phyloP scores from a whole-genome alignment of 1,139 yeast species.

The Lodderomyces jiufengensis region DNA sequence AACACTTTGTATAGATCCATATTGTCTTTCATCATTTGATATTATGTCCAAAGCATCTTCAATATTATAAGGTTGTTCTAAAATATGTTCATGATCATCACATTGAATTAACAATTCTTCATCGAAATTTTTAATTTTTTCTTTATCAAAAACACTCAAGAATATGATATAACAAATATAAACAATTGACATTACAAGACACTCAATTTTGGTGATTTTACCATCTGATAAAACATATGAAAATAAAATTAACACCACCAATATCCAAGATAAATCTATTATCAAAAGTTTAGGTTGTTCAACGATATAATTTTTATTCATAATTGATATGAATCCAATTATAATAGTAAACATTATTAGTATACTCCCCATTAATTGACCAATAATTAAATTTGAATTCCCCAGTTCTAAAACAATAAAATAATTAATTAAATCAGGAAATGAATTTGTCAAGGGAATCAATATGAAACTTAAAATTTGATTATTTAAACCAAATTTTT shows the following conservation, averaged over 20 bases:
- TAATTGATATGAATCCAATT: constrained; percentile 31
- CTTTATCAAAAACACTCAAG: constrained; percentile 22
- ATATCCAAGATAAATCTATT: constrained; percentile 33
- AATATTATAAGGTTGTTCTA: constrained; percentile 20
- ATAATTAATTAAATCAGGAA: constrained; percentile 40
- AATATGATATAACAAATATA: constrained; percentile 36
- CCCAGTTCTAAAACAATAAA: constrained; percentile 29
- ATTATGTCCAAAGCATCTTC: constrained; percentile 27
- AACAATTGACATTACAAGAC: constrained; percentile 38
- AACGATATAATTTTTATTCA: constrained; percentile 25
- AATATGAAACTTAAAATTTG: constrained; percentile 34
- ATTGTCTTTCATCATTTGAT: constrained; percentile 17
- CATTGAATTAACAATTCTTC: constrained; percentile 13
- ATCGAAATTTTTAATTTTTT: constrained; percentile 13
- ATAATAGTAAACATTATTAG: constrained; percentile 35
- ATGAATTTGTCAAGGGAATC: constrained; percentile 38
- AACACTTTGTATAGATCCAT: constrained; percentile 8
- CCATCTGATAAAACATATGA: constrained; percentile 49
- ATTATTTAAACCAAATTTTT: constrained; percentile 24
- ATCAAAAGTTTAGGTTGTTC: constrained; percentile 20
- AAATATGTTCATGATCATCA: constrained; percentile 10
- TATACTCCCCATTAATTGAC: constrained; percentile 40
- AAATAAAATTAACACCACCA: constrained; percentile 34
- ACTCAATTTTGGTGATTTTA: constrained; percentile 43
- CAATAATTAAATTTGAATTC: constrained; percentile 36